Base-by-base conservation (phyloP, 768 basidiomycete genomes). In the Boletellus sp. region DNA sequence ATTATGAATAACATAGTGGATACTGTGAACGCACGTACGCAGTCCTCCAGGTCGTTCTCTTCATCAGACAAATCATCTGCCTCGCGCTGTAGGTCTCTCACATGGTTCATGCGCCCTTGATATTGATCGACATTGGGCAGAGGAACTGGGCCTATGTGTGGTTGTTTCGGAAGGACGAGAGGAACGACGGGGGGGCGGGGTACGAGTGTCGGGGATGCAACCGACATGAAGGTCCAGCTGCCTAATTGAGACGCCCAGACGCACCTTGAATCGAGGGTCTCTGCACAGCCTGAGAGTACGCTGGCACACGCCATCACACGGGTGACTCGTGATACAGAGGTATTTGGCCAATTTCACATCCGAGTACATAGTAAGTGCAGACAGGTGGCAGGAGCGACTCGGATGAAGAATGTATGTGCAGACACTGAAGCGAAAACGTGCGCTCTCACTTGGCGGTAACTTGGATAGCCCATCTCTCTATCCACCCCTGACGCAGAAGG, bases 51-150 rank as follows among this genome's bases (percentile, higher is more conserved):
- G 57, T 90, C 87, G 45, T 74, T 79, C 68, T 91, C 90, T 64
- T 91, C 90, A 49, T 91, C 90, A 51, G 87, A 90, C 52, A 92
- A 68, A 59, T 92, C 87, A 42, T 89, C 86, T 75, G 88, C 85
- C 64, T 92, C 88, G 35, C 81, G 78, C 52, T 80, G 77, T 26
- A 90, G 64, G 65, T 91, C 84, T 20, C 90, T 79, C 36, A 77
- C 73, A 28, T 77, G 74, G 57, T 82, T 84, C 56, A 89, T 66
- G 38, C 79, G 76, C 2, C 76, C 78, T 56, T 83, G 78, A 3
- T 71, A 71, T 44, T 78, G 77, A 34, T 78, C 72, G 16, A 54
- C 56, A 42, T 64, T 73, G 3, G 80, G 74, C 5, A 84, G 63
- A 12, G 87, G 87, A 0, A 74, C 67, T 6, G 85, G 85, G 50